Evolutionary conservation across 2,329 filamentous ascomycete genomes (phyloP), one percentile per base, ranked within the genome.

Genomic region (Ophiostoma piceae): DNA sequence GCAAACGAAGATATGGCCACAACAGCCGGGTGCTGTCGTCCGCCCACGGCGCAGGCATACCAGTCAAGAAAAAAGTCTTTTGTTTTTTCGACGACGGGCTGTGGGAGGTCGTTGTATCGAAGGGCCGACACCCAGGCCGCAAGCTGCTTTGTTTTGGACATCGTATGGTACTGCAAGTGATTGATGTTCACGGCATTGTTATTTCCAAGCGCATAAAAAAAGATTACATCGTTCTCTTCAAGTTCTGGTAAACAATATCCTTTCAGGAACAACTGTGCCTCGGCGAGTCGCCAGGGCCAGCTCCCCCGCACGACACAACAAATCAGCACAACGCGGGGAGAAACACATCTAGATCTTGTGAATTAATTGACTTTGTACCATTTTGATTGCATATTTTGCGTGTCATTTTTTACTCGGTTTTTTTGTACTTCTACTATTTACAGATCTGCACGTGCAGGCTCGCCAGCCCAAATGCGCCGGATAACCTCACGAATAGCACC

Each of bases 391-490:
- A 9, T 14, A 41, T 41, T 41, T 9, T 12, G 2, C 12, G 11
- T 11, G 11, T 41, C 3, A 14, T 41, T 3, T 11, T 14, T 35
- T 9, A 22, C 5, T 22, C 14, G 19, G n/a, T 51, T 16, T 1
- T 1, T 2, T 22, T 19, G 19, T n/a, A 51, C n/a, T 6, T 51
- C 47, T 26, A 29, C 12, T 1, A 12, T 4, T 3, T 57, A 57
- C 9, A 57, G 22, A 26, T 57, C 51, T 8, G 51, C 51, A 11
- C 51, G 51, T 84, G 54, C 79, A 79, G 51, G 51, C 75, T 88
- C 85, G 1, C 85, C 86, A 62, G 83, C 84, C 83, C 84, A 87
- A 5, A 83, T 83, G 64, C 86, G 79, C 69, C 86, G 79, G 66
- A 88, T 83, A 71, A 87, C 74, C 76, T 88, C 85, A 64, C 82